A percentile compares a stretch with the other conserved stretches of the same genome.
Evolutionary conservation across 2,329 filamentous ascomycete genomes (phyloP).

Genomic region (Pseudogymnoascus sp.): DNA sequence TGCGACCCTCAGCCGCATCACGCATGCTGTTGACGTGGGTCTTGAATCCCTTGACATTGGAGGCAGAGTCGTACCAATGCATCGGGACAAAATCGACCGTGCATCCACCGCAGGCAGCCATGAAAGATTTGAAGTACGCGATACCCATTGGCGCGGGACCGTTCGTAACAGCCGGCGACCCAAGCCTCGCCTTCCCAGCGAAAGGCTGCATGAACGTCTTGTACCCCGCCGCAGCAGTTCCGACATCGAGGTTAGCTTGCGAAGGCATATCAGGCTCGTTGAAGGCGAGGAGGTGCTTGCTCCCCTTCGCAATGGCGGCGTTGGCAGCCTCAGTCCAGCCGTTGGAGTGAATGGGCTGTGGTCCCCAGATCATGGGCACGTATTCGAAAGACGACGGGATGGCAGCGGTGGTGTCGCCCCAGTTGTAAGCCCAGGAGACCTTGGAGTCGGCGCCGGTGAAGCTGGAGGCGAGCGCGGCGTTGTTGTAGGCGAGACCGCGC

Average conservation of each 20-base stretch:
- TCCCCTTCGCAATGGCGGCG: constrained; percentile 43
- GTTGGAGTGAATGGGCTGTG: constrained; percentile 33
- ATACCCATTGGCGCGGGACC: constrained; percentile 33
- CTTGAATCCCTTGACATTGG: constrained; percentile 34
- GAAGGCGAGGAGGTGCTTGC: constrained; percentile 54
- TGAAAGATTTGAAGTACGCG: constrained; percentile 36
- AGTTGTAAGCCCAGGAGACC: constrained; percentile 61
- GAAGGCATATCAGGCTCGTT: constrained; percentile 58
- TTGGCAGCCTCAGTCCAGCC: constrained; percentile 44
- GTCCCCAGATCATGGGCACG: constrained; percentile 60
- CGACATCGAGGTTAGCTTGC: constrained; percentile 44
- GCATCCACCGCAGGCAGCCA: constrained; percentile 34
- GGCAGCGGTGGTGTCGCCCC: constrained; percentile 42
- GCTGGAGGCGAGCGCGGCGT: constrained; percentile 40
- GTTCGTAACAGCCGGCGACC: constrained; percentile 41
- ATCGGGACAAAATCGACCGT: constrained; percentile 37
- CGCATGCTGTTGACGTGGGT: constrained; percentile 29
- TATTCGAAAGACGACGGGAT: constrained; percentile 41
- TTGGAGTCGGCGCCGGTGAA: constrained; percentile 37
- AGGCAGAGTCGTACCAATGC: constrained; percentile 38
- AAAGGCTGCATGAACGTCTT: constrained; percentile 37
- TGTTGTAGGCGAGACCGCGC: constrained; percentile 63
- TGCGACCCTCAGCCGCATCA: not conserved
- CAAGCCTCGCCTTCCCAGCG: constrained; percentile 35
- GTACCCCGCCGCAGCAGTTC: constrained; percentile 32